phyloP scores from a whole-genome alignment of 768 basidiomycete genomes.

The Amanita pallidorosea region DNA sequence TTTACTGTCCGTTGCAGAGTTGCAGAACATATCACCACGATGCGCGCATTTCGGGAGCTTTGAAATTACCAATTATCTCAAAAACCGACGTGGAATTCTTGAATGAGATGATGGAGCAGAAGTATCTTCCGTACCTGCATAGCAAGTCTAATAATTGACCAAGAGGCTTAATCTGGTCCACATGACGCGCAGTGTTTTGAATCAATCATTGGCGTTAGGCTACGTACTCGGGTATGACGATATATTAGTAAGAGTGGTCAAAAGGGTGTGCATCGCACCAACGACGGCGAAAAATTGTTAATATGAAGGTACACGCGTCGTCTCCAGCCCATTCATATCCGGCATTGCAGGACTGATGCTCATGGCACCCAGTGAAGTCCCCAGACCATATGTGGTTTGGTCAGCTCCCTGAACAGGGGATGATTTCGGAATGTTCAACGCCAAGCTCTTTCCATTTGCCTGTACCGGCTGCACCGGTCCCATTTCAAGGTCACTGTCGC shows the following conservation, averaged over 20 bases:
- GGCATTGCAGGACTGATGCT: conserved; percentile 59
- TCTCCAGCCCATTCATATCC: background rate
- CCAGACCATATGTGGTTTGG: conserved; percentile 42
- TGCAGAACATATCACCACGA: no score
- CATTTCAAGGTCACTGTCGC: conserved; percentile 5
- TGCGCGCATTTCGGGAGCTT: no score
- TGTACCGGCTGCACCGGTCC: conserved; percentile 9
- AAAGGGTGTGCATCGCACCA: background rate
- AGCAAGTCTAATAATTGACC: background rate
- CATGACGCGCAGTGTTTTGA: background rate
- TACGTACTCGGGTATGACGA: no score
- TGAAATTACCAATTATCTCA: no score
- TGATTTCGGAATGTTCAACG: conserved; percentile 10
- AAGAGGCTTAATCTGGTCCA: background rate
- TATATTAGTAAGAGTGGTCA: no score
- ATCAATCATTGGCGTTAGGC: no score
- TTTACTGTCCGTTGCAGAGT: no score
- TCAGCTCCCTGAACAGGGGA: conserved; percentile 1
- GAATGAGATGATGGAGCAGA: no score
- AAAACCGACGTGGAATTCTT: no score
- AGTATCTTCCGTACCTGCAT: no score
- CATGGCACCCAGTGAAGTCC: conserved; percentile 67
- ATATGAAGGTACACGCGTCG: background rate
- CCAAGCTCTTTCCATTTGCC: conserved; percentile 12
- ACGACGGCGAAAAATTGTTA: background rate